phyloP scores from a whole-genome alignment of 2,329 filamentous ascomycete species.

The Balansia obtecta region DNA sequence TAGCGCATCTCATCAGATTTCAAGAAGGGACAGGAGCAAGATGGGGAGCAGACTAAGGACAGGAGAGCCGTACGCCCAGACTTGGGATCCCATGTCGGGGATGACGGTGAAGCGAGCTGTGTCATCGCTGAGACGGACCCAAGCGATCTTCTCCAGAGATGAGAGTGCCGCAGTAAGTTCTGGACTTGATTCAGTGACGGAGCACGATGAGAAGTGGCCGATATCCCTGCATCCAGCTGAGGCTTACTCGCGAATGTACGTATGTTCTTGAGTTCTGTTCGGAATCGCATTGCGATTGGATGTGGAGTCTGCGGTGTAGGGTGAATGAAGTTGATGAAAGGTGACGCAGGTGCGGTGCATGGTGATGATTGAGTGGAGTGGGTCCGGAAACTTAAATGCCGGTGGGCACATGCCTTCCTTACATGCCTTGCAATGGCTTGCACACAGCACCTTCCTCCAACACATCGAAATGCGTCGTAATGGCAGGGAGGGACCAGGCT shows the following conservation, averaged over 20 bases:
- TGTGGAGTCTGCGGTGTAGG: neutral
- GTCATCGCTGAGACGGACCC: slow-evolving; percentile 80
- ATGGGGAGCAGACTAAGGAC: slow-evolving; percentile 3
- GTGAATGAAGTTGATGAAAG: neutral
- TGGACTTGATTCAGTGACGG: slow-evolving; percentile 15
- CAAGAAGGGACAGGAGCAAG: neutral
- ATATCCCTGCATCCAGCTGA: neutral
- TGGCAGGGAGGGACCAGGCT: neutral
- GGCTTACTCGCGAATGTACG: slow-evolving; percentile 50
- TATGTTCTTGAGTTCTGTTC: slow-evolving; percentile 52
- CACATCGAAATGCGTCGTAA: too few species aligned
- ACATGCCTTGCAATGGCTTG: too few species aligned
- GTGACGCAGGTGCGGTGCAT: neutral
- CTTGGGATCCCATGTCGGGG: slow-evolving; percentile 86
- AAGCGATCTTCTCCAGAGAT: slow-evolving; percentile 69
- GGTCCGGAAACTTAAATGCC: neutral
- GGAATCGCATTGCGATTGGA: slow-evolving; percentile 48
- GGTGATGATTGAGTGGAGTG: neutral
- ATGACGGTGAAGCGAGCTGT: slow-evolving; percentile 90
- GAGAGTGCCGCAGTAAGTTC: slow-evolving; percentile 53
- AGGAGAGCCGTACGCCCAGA: slow-evolving; percentile 70
- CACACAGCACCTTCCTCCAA: neutral
- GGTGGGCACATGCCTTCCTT: too few species aligned
- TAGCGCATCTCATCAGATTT: slow-evolving; percentile 14
- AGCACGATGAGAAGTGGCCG: neutral